Conservation (phyloP, 441 rosid species). For the Raphanus hybrid region DNA sequence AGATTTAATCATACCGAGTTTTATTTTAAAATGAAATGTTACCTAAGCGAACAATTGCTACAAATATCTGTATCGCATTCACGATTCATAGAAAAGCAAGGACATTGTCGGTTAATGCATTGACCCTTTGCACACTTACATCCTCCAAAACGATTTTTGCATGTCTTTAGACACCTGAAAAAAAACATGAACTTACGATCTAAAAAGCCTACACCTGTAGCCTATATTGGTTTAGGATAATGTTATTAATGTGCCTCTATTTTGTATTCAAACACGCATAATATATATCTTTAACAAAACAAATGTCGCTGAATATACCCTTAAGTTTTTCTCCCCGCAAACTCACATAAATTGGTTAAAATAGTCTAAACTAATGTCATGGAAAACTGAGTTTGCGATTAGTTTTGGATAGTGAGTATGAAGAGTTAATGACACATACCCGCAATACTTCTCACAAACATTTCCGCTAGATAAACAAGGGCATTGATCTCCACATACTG, state of each 20-base stretch:
- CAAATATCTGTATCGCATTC: slow-evolving; percentile 99
- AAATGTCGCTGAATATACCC: background rate
- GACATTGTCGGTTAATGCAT: slow-evolving; percentile 89
- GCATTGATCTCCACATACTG: slow-evolving; percentile 85
- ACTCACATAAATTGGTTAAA: background rate
- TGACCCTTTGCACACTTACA: slow-evolving; percentile 92
- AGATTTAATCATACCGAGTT: background rate
- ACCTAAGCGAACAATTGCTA: slow-evolving; percentile 71
- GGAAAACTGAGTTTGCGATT: background rate
- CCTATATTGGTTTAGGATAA: background rate
- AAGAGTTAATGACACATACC: slow-evolving; percentile 62
- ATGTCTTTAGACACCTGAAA: slow-evolving; percentile 78
- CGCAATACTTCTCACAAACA: slow-evolving; percentile 95
- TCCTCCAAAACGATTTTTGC: slow-evolving; percentile 92
- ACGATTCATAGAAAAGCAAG: slow-evolving; percentile 88
- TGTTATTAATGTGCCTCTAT: background rate
- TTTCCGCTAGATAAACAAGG: slow-evolving; percentile 71
- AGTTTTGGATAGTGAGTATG: background rate
- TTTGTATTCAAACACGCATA: background rate
- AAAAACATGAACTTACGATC: background rate
- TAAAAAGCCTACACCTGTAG: background rate
- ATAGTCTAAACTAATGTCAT: background rate
- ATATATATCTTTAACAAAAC: background rate
- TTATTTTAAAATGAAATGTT: background rate
- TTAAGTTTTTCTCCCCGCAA: background rate